These are phyloP conservation scores for Dictyostelium firmibasis DNA, from an alignment of 78 protist genomes.

Conservation along the genomic window DNA sequence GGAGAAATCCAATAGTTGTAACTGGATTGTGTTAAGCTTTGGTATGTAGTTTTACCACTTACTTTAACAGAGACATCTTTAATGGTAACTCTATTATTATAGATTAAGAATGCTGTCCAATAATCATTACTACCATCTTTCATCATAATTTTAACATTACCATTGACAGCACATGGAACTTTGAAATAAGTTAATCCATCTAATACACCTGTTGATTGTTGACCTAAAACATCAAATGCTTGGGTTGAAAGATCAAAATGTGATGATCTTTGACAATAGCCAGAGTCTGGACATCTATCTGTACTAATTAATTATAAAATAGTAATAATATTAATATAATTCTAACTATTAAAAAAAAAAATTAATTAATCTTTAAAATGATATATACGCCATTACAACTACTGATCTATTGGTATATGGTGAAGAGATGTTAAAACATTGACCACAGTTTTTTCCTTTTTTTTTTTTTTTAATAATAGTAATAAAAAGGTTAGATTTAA, in stretches of 20 bases:
- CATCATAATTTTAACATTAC: not conserved
- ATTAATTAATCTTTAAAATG: not conserved
- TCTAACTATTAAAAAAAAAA: not conserved
- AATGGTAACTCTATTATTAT: not conserved
- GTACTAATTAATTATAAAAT: not conserved
- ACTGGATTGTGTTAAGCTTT: not conserved
- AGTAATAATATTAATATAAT: not conserved
- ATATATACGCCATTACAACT: not conserved
- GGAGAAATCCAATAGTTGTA: constrained; percentile 34
- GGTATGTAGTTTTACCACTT: not conserved
- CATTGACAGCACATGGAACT: constrained; percentile 5
- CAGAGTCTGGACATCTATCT: not conserved
- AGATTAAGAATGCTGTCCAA: constrained; percentile 27
- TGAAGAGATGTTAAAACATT: constrained; percentile 14
- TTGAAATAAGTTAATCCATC: not conserved
- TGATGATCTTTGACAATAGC: not conserved
- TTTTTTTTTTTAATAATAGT: not conserved
- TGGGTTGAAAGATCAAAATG: constrained; percentile 50
- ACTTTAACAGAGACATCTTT: not conserved
- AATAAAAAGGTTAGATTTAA: too few relatives aligned
- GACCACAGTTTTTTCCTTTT: not conserved
- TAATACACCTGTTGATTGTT: not conserved
- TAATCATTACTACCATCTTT: constrained; percentile 18
- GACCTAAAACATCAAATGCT: constrained; percentile 13
- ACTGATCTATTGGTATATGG: constrained; percentile 1